phyloP scores from a whole-genome alignment of 2,329 filamentous ascomycete species.

The Penicillium sp. region DNA sequence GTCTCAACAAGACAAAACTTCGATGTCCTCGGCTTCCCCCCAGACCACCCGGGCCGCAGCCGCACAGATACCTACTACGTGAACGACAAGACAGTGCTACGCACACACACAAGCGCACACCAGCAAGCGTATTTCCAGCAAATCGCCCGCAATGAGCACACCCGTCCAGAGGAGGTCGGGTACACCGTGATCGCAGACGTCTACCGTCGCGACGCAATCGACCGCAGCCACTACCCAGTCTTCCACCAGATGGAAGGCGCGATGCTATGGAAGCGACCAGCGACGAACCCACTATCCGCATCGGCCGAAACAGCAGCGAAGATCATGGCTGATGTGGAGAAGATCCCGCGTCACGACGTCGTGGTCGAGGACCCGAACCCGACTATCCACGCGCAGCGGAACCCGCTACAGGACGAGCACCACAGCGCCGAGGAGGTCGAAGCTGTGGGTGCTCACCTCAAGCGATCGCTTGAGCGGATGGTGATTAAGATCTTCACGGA shows the following conservation, averaged over 20 bases:
- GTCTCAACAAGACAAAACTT: conserved; percentile 88
- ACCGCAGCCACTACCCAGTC: conserved; percentile 90
- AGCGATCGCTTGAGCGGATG: conserved; percentile 83
- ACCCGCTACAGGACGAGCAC: conserved; percentile 72
- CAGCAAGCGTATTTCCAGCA: conserved; percentile 76
- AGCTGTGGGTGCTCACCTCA: conserved; percentile 80
- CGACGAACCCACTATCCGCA: conserved; percentile 30
- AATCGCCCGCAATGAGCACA: conserved; percentile 51
- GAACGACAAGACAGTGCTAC: conserved; percentile 75
- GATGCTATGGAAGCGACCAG: conserved; percentile 74
- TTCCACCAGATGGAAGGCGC: conserved; percentile 99
- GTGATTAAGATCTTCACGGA: conserved; percentile 84
- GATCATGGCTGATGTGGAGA: conserved; percentile 69
- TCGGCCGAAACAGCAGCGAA: conserved; percentile 50
- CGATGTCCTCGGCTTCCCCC: conserved; percentile 88
- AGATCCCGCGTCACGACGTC: conserved; percentile 70
- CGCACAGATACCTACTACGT: conserved; percentile 95
- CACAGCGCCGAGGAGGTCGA: conserved; percentile 76
- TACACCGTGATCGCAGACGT: conserved; percentile 94
- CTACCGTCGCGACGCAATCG: conserved; percentile 90
- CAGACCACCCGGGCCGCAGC: conserved; percentile 81
- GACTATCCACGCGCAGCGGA: conserved; percentile 70
- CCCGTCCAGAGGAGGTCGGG: conserved; percentile 54
- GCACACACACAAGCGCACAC: conserved; percentile 94
- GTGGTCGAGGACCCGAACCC: conserved; percentile 82